Evolutionary conservation across 495 filamentous ascomycete genomes (phyloP), one percentile per base, ranked within the genome.

Genomic region (Penicillium goetzii): DNA sequence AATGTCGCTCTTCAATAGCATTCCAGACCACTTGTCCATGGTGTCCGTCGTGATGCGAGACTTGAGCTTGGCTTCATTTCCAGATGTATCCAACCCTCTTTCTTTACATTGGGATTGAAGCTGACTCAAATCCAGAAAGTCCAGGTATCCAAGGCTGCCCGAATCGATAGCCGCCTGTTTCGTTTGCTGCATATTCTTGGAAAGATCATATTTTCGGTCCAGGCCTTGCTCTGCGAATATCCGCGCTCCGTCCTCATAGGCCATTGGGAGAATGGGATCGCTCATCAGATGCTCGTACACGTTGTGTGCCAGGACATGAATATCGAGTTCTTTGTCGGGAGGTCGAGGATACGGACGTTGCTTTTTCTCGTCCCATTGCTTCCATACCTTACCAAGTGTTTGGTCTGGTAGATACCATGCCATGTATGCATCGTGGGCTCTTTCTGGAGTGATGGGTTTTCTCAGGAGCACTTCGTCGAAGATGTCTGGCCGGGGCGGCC

Each of bases 221-320:
- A 65, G 33, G 0, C 52, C 58, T 26, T 67, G 52, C 4, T 36
- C 56, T 11, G 21, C 8, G n/a, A 50, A 61, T 2, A 26, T 45
- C 21, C 17, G 17, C 17, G 30, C 32, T 21, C 60, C 64, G 7
- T 70, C 56, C 5, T 59, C 53, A 0, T 43, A 49, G 0, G 59
- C 33, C 4, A 66, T 9, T 1, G 65, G 65, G 15, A 68, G 15
- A 21, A 71, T 30, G 11, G 68, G 65, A 19, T 56, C 41, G 25
- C 25, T 56, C 60, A 70, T 68, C 43, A 72, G 19, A 34, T 70
- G 67, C 57, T 72, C 70, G 26, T 72, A 72, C 10, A 72, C 68
- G 43, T 72, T 72, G 50, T 61, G 25, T 10, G 65, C 68, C 14
- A 71, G 56, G 7, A 61, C 53, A 34, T 71, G 57, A 21, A 55